Conservation (phyloP, 768 basidiomycete species). For the Lactarius pseudohatsudake region DNA sequence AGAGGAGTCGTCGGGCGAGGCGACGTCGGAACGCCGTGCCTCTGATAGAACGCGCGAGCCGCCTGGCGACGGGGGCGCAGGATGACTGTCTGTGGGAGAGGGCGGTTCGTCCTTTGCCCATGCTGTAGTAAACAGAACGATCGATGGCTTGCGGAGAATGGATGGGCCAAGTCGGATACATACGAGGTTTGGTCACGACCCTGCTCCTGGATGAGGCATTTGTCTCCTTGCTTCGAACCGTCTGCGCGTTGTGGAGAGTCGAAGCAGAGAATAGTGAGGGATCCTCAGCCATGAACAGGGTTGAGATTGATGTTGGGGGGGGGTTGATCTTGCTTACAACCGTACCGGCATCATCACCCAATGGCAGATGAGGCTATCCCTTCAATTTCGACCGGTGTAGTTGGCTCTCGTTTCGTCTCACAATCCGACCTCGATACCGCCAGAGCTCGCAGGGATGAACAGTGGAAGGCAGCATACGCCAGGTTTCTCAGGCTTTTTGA, state of each 20-base stretch:
- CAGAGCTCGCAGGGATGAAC: slow-evolving; percentile 69
- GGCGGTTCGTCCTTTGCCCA: slow-evolving; percentile 30
- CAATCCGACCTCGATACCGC: slow-evolving; percentile 76
- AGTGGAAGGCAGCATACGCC: slow-evolving; percentile 90
- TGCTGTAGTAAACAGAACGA: slow-evolving; percentile 12
- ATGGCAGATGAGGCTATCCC: slow-evolving; percentile 47
- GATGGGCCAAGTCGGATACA: neutral
- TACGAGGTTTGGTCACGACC: slow-evolving; percentile 23
- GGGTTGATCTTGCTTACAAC: neutral
- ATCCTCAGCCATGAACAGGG: slow-evolving; percentile 11
- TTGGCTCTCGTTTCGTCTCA: slow-evolving; percentile 84
- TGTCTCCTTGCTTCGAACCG: neutral
- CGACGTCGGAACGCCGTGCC: slow-evolving; percentile 50
- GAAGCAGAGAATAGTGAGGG: slow-evolving; percentile 4
- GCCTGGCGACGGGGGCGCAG: slow-evolving; percentile 34
- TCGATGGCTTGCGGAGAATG: neutral
- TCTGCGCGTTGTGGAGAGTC: neutral
- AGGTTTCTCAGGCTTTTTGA: slow-evolving; percentile 43
- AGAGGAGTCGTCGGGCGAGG: slow-evolving; percentile 52
- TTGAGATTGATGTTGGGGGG: neutral
- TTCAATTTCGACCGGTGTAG: slow-evolving; percentile 66
- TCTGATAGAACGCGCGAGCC: slow-evolving; percentile 39
- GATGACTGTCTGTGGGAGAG: slow-evolving; percentile 39
- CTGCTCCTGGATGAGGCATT: slow-evolving; percentile 12
- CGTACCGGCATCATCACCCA: slow-evolving; percentile 10